These are phyloP conservation scores for Stephanodiscus minutulus DNA, from an alignment of 108 stramenopile genomes.

Conservation along the genomic window DNA sequence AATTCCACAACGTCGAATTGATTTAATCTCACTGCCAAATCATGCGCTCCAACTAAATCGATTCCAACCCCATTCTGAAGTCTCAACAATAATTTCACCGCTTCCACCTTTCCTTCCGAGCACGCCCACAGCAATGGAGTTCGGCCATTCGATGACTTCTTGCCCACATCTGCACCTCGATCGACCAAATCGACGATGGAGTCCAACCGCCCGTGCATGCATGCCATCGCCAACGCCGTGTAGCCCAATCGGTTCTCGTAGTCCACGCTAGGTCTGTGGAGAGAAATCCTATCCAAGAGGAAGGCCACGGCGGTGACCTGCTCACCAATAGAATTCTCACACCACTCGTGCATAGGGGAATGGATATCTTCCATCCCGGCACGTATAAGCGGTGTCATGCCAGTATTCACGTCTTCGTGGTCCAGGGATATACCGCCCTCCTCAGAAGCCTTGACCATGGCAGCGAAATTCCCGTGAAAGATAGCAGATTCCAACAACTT, in stretches of 20 bases:
- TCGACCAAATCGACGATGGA: conserved; percentile 34
- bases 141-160: conserved; percentile 16
- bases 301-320: conserved; percentile 29
- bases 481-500: conserved; percentile 33
- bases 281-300: conserved; percentile 36
- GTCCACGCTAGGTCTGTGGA: conserved; percentile 38
- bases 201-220: conserved; percentile 14
- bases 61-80: conserved; percentile 14
- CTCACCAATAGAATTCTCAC: conserved; percentile 20
- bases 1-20: conserved; percentile 14
- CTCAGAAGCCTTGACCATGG: conserved; percentile 34
- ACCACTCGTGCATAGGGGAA: conserved; percentile 12
- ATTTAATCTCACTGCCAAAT: conserved; percentile 1
- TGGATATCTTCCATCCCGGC: conserved; percentile 33
- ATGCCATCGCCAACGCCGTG: conserved; percentile 43
- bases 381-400: conserved; percentile 42
- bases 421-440: conserved; percentile 32
- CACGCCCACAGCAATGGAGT: conserved; percentile 37
- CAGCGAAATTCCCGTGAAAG: conserved; percentile 19
- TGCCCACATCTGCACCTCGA: conserved; percentile 42
- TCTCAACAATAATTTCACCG: conserved; percentile 29
- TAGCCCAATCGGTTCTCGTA: conserved; percentile 36
- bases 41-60: conserved; percentile 4
- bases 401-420: conserved; percentile 19
- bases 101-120: conserved; percentile 31